Percentiles rank a stretch among this genome's conserved stretches.
phyloP scores from a whole-genome alignment of 2,329 filamentous ascomycete species.

The Stachybotrys chlorohalonatus region DNA sequence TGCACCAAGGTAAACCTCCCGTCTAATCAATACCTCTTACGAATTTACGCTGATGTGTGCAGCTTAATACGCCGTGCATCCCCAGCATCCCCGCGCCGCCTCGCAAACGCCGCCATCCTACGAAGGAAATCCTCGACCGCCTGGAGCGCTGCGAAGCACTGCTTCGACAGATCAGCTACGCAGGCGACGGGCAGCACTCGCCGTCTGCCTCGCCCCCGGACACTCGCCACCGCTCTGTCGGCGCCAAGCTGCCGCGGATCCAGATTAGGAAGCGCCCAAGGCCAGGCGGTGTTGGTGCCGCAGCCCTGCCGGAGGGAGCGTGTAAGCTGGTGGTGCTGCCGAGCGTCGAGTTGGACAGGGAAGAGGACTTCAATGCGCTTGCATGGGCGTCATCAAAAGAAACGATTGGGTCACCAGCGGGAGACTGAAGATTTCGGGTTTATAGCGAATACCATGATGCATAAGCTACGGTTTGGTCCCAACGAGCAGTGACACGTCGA shows the following conservation, averaged over 20 bases:
- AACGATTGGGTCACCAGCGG: no score
- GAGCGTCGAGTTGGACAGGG: background rate
- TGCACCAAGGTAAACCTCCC: slow-evolving; percentile 14
- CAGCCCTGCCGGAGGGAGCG: background rate
- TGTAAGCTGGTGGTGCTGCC: background rate
- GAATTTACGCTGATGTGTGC: background rate
- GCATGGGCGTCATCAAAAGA: background rate
- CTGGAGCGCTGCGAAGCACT: slow-evolving; percentile 14
- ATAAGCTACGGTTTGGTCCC: no score
- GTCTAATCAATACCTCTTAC: background rate
- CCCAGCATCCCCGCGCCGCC: slow-evolving; percentile 18
- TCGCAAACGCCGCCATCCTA: slow-evolving; percentile 17
- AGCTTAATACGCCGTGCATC: slow-evolving; percentile 15
- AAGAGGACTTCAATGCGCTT: background rate
- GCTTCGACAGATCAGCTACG: slow-evolving; percentile 8
- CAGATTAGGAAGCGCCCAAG: background rate
- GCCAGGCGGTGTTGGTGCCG: no score
- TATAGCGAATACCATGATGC: no score
- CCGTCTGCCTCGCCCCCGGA: background rate
- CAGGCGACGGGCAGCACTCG: background rate
- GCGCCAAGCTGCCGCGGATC: background rate
- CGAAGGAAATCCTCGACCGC: slow-evolving; percentile 17
- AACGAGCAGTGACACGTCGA: no score
- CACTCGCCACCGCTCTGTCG: background rate
- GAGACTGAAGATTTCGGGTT: background rate